Evolutionary conservation across 345 rosid genomes (phyloP).

Genomic region (Brassica juncea): DNA sequence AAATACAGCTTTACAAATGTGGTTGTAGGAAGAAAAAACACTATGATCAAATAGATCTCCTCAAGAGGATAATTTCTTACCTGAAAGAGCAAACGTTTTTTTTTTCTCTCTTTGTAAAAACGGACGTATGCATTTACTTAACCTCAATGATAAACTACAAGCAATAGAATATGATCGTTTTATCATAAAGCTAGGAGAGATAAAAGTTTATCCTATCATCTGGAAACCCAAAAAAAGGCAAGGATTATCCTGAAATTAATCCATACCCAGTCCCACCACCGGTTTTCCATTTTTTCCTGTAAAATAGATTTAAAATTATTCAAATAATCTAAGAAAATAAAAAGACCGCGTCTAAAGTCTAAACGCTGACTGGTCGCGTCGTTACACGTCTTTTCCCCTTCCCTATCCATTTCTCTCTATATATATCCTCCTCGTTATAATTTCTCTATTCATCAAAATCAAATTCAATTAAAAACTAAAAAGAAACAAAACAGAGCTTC

Average conservation of each 20-base stretch:
- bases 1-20: neutral
- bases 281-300: no score
- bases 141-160: neutral
- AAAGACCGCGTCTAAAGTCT: constrained; percentile 32
- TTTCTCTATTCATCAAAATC: constrained; percentile 7
- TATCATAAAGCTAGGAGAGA: neutral
- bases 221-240: neutral
- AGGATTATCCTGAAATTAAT: constrained; percentile 33
- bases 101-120: no score
- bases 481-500: neutral
- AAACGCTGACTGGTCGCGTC: constrained; percentile 35
- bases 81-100: no score
- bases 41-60: no score
- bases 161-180: neutral
- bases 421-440: constrained; percentile 27
- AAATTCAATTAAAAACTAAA: neutral
- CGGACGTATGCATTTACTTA: no score
- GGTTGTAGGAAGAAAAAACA: no score
- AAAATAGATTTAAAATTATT: no score
- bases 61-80: no score
- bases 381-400: constrained; percentile 34
- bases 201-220: neutral
- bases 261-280: constrained; percentile 28
- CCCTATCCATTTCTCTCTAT: constrained; percentile 31
- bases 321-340: neutral